A percentile compares a stretch with the other conserved stretches of the same genome.
Conservation (phyloP, 306 rosid genomes). For the Lotus japonicus region DNA sequence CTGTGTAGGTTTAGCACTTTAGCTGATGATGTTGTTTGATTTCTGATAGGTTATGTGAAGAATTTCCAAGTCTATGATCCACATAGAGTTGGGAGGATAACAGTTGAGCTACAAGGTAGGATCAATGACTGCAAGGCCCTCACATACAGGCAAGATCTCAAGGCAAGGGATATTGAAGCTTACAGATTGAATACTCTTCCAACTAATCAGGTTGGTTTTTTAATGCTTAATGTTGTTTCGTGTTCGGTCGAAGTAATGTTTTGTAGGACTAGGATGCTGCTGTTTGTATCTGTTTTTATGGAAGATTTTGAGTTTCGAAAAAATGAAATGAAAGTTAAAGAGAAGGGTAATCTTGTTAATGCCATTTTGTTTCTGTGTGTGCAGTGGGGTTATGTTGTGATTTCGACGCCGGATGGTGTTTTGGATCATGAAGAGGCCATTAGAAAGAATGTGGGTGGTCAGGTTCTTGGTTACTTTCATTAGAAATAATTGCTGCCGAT, state of each 20-base stretch:
- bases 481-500: constrained; percentile 11
- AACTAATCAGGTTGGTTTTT: constrained; percentile 77
- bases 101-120: constrained; percentile 89
- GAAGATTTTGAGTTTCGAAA: too few species aligned
- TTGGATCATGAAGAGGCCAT: constrained; percentile 94
- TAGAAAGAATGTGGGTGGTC: constrained; percentile 40
- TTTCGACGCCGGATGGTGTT: constrained; percentile 89
- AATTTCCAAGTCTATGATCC: constrained; percentile 75
- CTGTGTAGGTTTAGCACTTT: neutral
- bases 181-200: constrained; percentile 62
- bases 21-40: neutral
- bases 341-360: constrained; percentile 1
- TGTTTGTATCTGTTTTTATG: neutral
- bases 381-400: constrained; percentile 99
- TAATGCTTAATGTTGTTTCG: neutral
- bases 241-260: neutral
- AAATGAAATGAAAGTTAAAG: neutral
- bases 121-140: constrained; percentile 70
- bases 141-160: constrained; percentile 66
- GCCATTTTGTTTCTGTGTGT: constrained; percentile 8
- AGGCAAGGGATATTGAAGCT: constrained; percentile 66
- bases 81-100: constrained; percentile 85
- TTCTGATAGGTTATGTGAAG: constrained; percentile 61
- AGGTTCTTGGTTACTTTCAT: constrained; percentile 51
- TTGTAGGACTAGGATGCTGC: neutral